Percentiles rank a stretch among this genome's conserved stretches.
Conservation (phyloP, 306 rosid genomes). For the Ziziphus jujuba region DNA sequence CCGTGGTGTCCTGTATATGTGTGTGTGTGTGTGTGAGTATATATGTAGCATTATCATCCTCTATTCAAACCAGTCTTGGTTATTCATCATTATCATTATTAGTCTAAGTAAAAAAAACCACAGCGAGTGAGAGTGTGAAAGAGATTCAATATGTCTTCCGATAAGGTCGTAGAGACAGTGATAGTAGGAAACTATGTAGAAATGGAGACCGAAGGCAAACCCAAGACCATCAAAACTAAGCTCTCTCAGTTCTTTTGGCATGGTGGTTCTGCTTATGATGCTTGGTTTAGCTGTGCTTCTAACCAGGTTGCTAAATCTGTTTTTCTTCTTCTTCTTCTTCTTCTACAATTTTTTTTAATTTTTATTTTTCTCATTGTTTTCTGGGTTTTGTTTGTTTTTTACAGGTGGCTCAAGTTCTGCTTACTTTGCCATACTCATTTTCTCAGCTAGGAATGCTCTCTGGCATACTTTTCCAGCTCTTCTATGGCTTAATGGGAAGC, state of each 20-base stretch:
- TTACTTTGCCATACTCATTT: conserved; percentile 92
- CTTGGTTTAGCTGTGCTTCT: conserved; percentile 99
- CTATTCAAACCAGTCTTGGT: neutral
- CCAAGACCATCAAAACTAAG: conserved; percentile 49
- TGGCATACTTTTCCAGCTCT: conserved; percentile 85
- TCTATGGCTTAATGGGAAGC: conserved; percentile 86
- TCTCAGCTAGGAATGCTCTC: conserved; percentile 96
- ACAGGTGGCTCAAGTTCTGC: conserved; percentile 98
- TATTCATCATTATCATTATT: neutral
- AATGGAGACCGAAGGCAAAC: conserved; percentile 83
- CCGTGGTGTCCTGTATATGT: conserved; percentile 40
- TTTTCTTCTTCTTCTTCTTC: neutral
- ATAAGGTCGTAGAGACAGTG: conserved; percentile 68
- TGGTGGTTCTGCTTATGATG: conserved; percentile 96
- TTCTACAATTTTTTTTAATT: neutral
- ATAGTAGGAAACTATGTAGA: conserved; percentile 86
- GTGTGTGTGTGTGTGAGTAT: conserved; percentile 36
- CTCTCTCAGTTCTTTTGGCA: conserved; percentile 84
- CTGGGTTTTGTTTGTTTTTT: neutral
- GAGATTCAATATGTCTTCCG: conserved; percentile 45
- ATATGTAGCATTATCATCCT: neutral
- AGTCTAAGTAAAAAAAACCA: neutral
- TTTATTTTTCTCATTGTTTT: neutral
- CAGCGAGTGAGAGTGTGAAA: neutral
- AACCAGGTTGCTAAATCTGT: conserved; percentile 59